Percentiles rank a stretch among this genome's conserved stretches.
Conservation (phyloP, 179 eudicot genomes). For the Amaranthus tricolor region DNA sequence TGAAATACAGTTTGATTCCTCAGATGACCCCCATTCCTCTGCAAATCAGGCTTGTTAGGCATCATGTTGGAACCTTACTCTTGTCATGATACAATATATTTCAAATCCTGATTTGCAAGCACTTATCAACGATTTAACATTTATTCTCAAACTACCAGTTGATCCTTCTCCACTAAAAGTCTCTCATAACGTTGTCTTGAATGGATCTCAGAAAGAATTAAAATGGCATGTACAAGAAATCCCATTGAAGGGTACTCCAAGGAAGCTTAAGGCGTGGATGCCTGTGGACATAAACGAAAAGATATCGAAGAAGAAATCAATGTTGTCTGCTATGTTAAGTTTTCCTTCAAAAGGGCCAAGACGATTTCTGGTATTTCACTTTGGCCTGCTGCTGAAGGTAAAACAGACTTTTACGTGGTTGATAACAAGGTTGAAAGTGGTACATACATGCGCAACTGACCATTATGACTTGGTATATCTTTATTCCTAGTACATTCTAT, state of each 20-base stretch:
- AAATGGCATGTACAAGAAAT: constrained; percentile 86
- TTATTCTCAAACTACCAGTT: constrained; percentile 74
- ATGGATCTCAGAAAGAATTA: constrained; percentile 79
- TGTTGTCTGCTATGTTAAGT: constrained; percentile 69
- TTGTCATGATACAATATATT: constrained; percentile 83
- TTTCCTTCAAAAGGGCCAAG: constrained; percentile 56
- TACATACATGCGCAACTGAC: constrained; percentile 67
- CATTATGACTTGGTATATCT: constrained; percentile 18
- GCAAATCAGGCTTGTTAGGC: constrained; percentile 76
- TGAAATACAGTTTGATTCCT: constrained; percentile 75
- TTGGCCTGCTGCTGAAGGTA: constrained; percentile 81
- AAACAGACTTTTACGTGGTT: constrained; percentile 66
- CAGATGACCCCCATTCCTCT: constrained; percentile 73
- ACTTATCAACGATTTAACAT: constrained; percentile 66
- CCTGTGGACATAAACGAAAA: constrained; percentile 74
- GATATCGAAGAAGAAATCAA: constrained; percentile 73
- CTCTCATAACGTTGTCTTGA: constrained; percentile 83
- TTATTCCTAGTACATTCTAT: constrained; percentile 26
- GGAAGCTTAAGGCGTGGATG: constrained; percentile 74
- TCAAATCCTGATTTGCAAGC: constrained; percentile 77
- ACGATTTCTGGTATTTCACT: constrained; percentile 79
- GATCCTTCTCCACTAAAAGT: constrained; percentile 80
- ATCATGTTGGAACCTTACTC: constrained; percentile 82
- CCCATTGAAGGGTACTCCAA: constrained; percentile 72
- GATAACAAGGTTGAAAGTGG: constrained; percentile 77